A percentile compares a stretch with the other conserved stretches of the same genome.
phyloP scores from a whole-genome alignment of 1,284 basidiomycete genomes.

The Ceratorhiza oryzae-sativae region DNA sequence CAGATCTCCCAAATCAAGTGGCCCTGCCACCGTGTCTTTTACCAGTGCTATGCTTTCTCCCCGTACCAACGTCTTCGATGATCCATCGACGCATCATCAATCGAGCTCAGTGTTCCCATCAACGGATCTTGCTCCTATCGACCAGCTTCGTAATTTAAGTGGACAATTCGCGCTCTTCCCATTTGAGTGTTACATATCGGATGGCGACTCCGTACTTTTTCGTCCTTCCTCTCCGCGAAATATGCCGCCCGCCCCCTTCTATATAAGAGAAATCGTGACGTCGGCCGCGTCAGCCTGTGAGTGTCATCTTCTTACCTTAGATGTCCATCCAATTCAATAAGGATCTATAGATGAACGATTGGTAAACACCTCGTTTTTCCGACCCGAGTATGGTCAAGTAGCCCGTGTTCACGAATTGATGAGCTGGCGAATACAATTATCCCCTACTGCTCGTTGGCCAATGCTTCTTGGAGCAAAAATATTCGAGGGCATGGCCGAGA shows the following conservation, averaged over 20 bases:
- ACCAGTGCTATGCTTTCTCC: too few species aligned
- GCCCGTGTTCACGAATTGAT: background rate
- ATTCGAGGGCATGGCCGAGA: background rate
- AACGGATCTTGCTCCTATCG: too few species aligned
- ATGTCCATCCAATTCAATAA: background rate
- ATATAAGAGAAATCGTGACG: background rate
- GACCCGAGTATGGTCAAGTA: background rate
- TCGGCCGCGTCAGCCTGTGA: background rate
- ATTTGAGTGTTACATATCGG: background rate
- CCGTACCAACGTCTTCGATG: too few species aligned
- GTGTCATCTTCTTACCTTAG: background rate
- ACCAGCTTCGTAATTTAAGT: too few species aligned
- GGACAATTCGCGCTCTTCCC: background rate
- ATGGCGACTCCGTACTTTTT: too few species aligned
- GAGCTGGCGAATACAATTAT: constrained; percentile 4
- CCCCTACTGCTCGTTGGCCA: constrained; percentile 2
- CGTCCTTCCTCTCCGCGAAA: background rate
- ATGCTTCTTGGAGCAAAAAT: constrained; percentile 3
- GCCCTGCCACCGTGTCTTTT: too few species aligned
- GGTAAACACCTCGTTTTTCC: constrained; percentile 5
- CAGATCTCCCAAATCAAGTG: too few species aligned
- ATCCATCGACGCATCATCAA: too few species aligned
- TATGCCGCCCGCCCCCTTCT: background rate
- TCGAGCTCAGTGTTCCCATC: too few species aligned
- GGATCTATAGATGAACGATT: background rate